These are phyloP conservation scores for Alternaria angustiovoidea DNA, from an alignment of 2,329 filamentous ascomycete genomes.

Conservation along the genomic window DNA sequence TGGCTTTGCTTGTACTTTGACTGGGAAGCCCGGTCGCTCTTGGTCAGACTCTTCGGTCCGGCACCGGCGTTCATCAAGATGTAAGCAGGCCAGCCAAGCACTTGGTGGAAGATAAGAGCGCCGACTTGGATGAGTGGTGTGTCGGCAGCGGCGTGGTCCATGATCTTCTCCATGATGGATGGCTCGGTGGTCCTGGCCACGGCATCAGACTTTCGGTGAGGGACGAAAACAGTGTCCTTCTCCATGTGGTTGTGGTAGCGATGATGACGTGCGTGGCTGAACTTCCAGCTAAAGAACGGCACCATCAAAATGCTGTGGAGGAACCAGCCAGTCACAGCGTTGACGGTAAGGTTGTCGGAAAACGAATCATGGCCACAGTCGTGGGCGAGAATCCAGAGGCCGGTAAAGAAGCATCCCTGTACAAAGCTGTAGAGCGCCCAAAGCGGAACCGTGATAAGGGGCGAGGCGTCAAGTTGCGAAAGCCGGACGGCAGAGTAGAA, in stretches of 20 bases:
- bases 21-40: conserved; percentile 11
- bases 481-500: conserved; percentile 27
- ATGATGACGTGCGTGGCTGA: conserved; percentile 16
- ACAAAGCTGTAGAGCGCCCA: conserved; percentile 69
- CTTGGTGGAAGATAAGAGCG: conserved; percentile 67
- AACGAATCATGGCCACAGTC: conserved; percentile 76
- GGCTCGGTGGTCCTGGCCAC: conserved; percentile 13
- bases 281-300: conserved; percentile 64
- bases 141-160: conserved; percentile 62
- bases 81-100: conserved; percentile 71
- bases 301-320: conserved; percentile 72
- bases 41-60: conserved; percentile 27
- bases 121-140: conserved; percentile 65
- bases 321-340: conserved; percentile 69
- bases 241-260: conserved; percentile 17
- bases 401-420: conserved; percentile 72
- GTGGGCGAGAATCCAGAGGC: conserved; percentile 72
- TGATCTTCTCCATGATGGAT: conserved; percentile 23
- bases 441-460: conserved; percentile 22
- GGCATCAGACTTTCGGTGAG: conserved; percentile 29
- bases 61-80: conserved; percentile 63
- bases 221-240: conserved; percentile 47
- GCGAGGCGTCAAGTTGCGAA: conserved; percentile 23
- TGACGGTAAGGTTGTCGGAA: conserved; percentile 64
- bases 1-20: conserved; percentile 33